phyloP scores from a whole-genome alignment of 2,329 filamentous ascomycete species.

The Trichoderma sp. region DNA sequence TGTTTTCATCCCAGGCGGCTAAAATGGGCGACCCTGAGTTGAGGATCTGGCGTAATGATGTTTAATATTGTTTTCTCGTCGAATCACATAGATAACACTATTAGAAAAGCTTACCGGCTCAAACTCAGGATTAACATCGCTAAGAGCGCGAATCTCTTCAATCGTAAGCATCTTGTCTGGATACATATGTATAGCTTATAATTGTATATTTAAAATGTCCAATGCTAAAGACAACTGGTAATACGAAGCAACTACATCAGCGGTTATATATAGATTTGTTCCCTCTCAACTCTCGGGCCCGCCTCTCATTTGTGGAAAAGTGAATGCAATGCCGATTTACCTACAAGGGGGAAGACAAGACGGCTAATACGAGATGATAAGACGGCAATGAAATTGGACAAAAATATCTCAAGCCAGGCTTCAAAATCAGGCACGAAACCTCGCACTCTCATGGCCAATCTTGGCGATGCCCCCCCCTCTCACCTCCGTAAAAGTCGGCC shows the following conservation, averaged over 20 bases:
- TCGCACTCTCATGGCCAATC: neutral
- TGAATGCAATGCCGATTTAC: neutral
- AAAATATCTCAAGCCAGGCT: constrained; percentile 5
- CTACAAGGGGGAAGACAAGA: neutral
- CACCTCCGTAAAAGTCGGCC: neutral
- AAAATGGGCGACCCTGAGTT: constrained; percentile 24
- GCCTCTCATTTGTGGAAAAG: neutral
- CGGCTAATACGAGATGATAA: neutral
- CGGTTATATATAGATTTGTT: neutral
- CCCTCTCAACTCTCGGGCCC: neutral
- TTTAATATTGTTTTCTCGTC: neutral
- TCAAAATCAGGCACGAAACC: neutral
- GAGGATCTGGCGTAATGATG: neutral
- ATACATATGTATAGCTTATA: neutral
- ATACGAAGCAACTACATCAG: neutral
- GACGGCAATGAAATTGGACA: neutral
- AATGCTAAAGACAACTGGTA: neutral
- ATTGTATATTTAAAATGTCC: neutral
- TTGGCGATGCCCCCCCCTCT: neutral
- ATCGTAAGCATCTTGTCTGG: constrained; percentile 27
- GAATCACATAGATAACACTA: neutral
- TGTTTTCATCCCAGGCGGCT: constrained; percentile 25
- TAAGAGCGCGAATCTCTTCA: constrained; percentile 28
- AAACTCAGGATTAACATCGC: constrained; percentile 24
- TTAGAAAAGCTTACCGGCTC: constrained; percentile 14